Percentiles rank a stretch among this genome's conserved stretches.
phyloP scores from a whole-genome alignment of 768 basidiomycete species.

The Rhizopogon salebrosus region DNA sequence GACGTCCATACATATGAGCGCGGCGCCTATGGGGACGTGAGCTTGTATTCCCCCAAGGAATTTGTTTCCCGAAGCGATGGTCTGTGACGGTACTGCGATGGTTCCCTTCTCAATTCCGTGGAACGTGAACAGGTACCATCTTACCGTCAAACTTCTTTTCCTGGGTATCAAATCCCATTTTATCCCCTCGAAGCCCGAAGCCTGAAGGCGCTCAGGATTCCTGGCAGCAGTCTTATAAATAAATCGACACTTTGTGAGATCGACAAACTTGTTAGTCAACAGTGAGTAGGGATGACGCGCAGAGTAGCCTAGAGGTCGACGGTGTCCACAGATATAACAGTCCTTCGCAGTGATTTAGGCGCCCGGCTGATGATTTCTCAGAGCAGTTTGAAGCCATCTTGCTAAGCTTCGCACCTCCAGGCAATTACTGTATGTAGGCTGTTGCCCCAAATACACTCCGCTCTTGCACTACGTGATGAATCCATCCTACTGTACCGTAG shows the following conservation, averaged over 20 bases:
- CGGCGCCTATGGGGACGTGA: slow-evolving; percentile 5
- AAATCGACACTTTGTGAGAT: slow-evolving; percentile 1
- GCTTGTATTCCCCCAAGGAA: not conserved
- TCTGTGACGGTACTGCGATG: not conserved
- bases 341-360: not conserved
- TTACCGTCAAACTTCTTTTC: slow-evolving; percentile 1
- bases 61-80: not conserved
- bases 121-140: slow-evolving; percentile 9
- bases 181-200: not conserved
- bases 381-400: not conserved
- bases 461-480: not conserved
- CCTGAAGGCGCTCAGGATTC: not conserved
- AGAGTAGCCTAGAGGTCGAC: not conserved
- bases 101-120: not conserved
- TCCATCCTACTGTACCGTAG: not conserved
- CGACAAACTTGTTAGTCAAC: not conserved
- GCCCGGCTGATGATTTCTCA: not conserved
- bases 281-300: not conserved
- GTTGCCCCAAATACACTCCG: not conserved
- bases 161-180: not conserved
- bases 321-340: not conserved
- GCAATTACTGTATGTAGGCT: not conserved
- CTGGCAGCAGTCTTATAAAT: not conserved
- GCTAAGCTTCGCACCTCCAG: not conserved
- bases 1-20: slow-evolving; percentile 3